Evolutionary conservation across 768 basidiomycete genomes (phyloP).

Genomic region (Pholiota microspora): DNA sequence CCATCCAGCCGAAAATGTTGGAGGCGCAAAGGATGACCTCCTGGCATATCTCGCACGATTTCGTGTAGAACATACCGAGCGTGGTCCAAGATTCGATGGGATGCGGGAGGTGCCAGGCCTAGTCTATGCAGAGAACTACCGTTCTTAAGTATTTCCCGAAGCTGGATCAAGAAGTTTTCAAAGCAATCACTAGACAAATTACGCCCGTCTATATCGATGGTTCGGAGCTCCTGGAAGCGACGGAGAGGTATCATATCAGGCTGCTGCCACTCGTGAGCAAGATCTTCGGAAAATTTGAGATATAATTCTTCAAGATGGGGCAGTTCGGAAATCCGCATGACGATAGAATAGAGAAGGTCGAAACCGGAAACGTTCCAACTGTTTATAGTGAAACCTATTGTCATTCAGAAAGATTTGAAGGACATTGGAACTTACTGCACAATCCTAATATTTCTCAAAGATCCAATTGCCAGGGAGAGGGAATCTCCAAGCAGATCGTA

Average conservation of each 20-base stretch:
- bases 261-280: not conserved
- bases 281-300: slow-evolving; percentile 1
- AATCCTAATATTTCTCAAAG: slow-evolving; percentile 6
- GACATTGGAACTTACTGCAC: slow-evolving; percentile 3
- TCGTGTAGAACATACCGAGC: not conserved
- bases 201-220: not conserved
- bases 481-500: not conserved
- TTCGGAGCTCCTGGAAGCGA: not conserved
- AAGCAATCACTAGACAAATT: not conserved
- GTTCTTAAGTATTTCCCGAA: not conserved
- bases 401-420: not conserved
- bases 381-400: too few relatives aligned
- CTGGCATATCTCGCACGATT: not conserved
- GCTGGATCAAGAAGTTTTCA: not conserved
- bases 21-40: not conserved
- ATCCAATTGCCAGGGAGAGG: not conserved
- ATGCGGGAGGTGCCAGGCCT: not conserved
- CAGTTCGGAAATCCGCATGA: slow-evolving; percentile 2
- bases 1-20: slow-evolving; percentile 5
- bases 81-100: not conserved
- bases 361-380: slow-evolving; percentile 3
- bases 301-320: slow-evolving; percentile 4
- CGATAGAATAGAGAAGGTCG: slow-evolving; percentile 1
- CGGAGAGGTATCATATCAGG: not conserved
- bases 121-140: not conserved